Evolutionary conservation across 169 alveolate species (phyloP), one percentile per base, ranked within the genome.

Genomic region (Cyclospora cayetanensis): DNA sequence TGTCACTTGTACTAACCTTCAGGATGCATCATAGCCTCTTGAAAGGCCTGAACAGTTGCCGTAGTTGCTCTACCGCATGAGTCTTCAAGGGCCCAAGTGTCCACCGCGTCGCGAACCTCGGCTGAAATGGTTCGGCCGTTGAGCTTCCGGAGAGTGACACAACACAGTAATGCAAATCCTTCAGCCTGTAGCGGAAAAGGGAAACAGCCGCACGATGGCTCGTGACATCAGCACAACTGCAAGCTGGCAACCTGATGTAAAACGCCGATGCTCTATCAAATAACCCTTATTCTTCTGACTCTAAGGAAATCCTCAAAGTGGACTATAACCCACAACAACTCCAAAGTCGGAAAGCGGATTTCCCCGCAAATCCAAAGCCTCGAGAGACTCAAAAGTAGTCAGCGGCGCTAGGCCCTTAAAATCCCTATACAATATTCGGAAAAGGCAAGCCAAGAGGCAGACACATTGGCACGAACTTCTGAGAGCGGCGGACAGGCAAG

Each of bases 31-130:
- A 77, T 66, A 7, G 70, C 39, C 31, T 77, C 88, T 35, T 50
- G 50, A 37, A 77, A 77, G 27, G 88, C 88, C 15, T 77, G 37
- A 27, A 77, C 88, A 77, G 88, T 77, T 77, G 88, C 88, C 70
- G 39, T 70, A 3, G 88, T 77, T 53, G 88, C 88, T 53, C 70
- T 43, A 70, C 88, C 88, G 70, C 88, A 77, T 11, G 70, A 20
- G 20, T 77, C 88, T 31, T 50, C 34, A 31, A 4, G 41, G 50
- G 88, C 88, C 88, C 88, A 77, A 20, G 72, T 22, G 43, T 77
- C 88, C n/a, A 77, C 88, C 7, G 88, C 88, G 70, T 50, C 31
- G 31, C 88, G 46, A 27, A 77, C 88, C 20, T 18, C 52, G n/a
- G 66, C 70, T 46, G 88, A 77, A 50, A 77, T 70, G 42, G 66